A percentile compares a stretch with the other conserved stretches of the same genome.
Conservation (phyloP, 2,329 filamentous ascomycete species). For the Aspergillus intermedius region DNA sequence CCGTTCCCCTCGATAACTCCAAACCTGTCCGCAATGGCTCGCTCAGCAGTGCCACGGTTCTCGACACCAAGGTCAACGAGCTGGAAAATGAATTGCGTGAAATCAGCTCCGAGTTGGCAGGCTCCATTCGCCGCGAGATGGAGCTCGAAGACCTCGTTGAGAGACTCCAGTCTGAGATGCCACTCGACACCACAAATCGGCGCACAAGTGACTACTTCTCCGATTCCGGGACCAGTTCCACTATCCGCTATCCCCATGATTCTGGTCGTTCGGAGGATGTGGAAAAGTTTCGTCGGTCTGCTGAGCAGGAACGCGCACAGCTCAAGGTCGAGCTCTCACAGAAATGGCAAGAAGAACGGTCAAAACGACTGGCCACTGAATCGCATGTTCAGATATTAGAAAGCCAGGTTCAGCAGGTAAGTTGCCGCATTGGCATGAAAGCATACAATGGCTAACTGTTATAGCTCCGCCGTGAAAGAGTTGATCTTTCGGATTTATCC, state of each 20-base stretch:
- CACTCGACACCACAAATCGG: constrained; percentile 52
- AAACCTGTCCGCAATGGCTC: constrained; percentile 39
- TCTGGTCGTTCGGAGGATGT: constrained; percentile 60
- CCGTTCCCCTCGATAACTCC: constrained; percentile 44
- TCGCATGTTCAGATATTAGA: constrained; percentile 77
- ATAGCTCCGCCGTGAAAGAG: constrained; percentile 47
- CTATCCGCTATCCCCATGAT: constrained; percentile 66
- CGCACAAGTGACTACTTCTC: constrained; percentile 97
- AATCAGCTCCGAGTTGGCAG: constrained; percentile 85
- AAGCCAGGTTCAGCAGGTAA: constrained; percentile 63
- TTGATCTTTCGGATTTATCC: constrained; percentile 39
- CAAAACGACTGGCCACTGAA: constrained; percentile 68
- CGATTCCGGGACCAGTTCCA: constrained; percentile 83
- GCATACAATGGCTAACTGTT: constrained; percentile 7
- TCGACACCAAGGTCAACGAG: constrained; percentile 62
- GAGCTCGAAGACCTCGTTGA: constrained; percentile 94
- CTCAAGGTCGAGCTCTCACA: constrained; percentile 76
- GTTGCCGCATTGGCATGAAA: constrained; percentile 12
- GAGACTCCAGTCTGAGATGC: constrained; percentile 69
- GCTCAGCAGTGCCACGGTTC: constrained; percentile 39
- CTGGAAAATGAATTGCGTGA: constrained; percentile 92
- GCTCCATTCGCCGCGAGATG: constrained; percentile 91
- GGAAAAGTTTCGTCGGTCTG: constrained; percentile 71
- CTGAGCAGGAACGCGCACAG: constrained; percentile 86
- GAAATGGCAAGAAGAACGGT: constrained; percentile 81